Conservation (phyloP, 257 asterid species). For the Catharanthus roseus region DNA sequence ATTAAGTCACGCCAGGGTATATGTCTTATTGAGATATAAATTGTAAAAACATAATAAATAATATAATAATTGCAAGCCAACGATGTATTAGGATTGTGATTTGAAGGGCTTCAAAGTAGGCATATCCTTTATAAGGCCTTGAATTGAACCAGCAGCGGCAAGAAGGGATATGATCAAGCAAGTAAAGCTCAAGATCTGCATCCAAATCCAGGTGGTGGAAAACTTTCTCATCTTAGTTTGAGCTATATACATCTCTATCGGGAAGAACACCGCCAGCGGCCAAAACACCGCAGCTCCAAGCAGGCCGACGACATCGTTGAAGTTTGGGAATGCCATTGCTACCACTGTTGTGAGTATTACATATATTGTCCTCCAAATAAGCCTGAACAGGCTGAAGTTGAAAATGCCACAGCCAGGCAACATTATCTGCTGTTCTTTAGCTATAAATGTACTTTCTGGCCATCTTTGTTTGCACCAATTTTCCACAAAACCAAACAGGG, state of each 20-base stretch:
- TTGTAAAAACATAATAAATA: too few species aligned
- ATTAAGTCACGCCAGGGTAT: neutral
- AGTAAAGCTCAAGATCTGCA: slow-evolving; percentile 34
- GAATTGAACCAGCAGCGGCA: slow-evolving; percentile 59
- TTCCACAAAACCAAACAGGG: slow-evolving; percentile 53
- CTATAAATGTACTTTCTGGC: slow-evolving; percentile 29
- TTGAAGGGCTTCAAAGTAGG: slow-evolving; percentile 27
- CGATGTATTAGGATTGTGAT: slow-evolving; percentile 35
- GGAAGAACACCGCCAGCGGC: slow-evolving; percentile 61
- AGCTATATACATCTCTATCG: slow-evolving; percentile 53
- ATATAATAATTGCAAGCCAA: too few species aligned
- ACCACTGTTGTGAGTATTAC: slow-evolving; percentile 40
- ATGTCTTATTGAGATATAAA: neutral
- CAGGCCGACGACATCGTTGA: slow-evolving; percentile 66
- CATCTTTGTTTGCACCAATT: slow-evolving; percentile 27
- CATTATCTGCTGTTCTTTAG: slow-evolving; percentile 18
- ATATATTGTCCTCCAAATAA: slow-evolving; percentile 56
- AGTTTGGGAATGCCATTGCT: slow-evolving; percentile 66
- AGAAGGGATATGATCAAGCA: slow-evolving; percentile 50
- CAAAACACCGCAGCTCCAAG: slow-evolving; percentile 60
- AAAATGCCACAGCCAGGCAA: slow-evolving; percentile 23
- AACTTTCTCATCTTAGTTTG: slow-evolving; percentile 26
- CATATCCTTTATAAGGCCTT: slow-evolving; percentile 41
- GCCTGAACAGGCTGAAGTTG: slow-evolving; percentile 35
- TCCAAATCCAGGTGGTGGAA: slow-evolving; percentile 40